These are phyloP conservation scores for Petrea volubilis DNA, from an alignment of 257 asterid species.

Conservation along the genomic window DNA sequence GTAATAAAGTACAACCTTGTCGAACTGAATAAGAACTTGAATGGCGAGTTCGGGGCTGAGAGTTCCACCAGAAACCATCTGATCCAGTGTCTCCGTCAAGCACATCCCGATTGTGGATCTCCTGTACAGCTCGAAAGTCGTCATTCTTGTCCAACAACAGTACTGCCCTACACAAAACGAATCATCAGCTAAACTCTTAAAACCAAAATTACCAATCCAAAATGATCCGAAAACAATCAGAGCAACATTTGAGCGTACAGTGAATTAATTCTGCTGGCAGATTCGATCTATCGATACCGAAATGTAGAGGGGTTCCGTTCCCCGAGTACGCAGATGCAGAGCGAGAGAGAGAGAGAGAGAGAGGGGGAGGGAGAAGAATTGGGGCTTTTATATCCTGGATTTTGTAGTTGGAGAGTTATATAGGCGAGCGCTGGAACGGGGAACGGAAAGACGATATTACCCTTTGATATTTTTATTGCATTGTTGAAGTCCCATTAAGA, in stretches of 20 bases:
- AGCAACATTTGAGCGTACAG: neutral
- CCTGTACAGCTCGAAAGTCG: conserved; percentile 89
- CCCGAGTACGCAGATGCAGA: conserved; percentile 12
- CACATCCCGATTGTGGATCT: conserved; percentile 95
- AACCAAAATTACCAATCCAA: neutral
- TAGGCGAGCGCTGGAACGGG: conserved; percentile 25
- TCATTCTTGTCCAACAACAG: conserved; percentile 40
- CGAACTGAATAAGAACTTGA: conserved; percentile 94
- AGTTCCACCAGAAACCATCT: conserved; percentile 69
- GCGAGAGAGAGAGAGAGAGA: conserved; percentile 20
- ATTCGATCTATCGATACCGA: neutral
- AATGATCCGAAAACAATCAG: neutral
- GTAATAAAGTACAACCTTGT: conserved; percentile 54
- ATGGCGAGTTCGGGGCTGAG: conserved; percentile 89
- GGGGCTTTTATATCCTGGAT: conserved; percentile 81
- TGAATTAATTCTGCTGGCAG: neutral
- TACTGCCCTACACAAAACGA: conserved; percentile 15
- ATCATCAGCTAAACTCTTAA: neutral
- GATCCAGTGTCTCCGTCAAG: conserved; percentile 85
- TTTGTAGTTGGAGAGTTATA: conserved; percentile 61
- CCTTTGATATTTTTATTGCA: neutral
- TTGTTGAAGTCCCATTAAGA: neutral
- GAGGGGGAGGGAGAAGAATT: conserved; percentile 54
- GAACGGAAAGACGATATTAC: conserved; percentile 28
- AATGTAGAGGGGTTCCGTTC: neutral